These are phyloP conservation scores for Leptographium wingfieldii DNA, from an alignment of 2,329 filamentous ascomycete species.

Conservation along the genomic window DNA sequence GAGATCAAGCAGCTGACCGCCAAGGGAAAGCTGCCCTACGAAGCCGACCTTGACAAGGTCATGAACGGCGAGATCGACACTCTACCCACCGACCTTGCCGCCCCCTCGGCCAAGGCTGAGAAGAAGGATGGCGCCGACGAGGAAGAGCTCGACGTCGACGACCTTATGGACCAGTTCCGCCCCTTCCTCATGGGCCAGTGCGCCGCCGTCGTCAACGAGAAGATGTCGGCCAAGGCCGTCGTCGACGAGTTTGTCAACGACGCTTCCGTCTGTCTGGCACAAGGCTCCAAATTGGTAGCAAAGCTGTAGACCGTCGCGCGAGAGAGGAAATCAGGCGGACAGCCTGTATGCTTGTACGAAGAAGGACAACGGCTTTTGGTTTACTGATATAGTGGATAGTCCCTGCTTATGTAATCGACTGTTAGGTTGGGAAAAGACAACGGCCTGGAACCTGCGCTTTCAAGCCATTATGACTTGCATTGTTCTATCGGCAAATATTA, in stretches of 20 bases:
- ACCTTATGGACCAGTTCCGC: constrained; percentile 80
- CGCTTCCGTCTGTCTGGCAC: constrained; percentile 58
- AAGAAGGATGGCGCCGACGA: constrained; percentile 53
- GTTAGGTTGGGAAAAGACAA: neutral
- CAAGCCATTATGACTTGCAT: neutral
- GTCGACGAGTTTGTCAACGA: constrained; percentile 88
- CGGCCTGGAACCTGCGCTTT: too few species aligned
- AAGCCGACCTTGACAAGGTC: constrained; percentile 83
- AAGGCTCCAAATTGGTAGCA: constrained; percentile 51
- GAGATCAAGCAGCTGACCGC: constrained; percentile 89
- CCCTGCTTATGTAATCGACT: neutral
- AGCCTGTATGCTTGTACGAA: neutral
- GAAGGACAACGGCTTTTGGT: neutral
- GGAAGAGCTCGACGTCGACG: constrained; percentile 57
- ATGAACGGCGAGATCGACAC: constrained; percentile 50
- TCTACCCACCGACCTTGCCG: constrained; percentile 36
- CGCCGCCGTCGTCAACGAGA: constrained; percentile 84
- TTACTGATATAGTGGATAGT: neutral
- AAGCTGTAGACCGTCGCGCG: constrained; percentile 45
- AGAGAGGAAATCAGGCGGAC: neutral
- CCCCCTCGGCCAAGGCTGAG: constrained; percentile 24
- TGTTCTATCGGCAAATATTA: neutral
- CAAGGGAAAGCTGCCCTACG: constrained; percentile 86
- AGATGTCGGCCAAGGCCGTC: constrained; percentile 80
- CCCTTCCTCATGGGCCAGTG: constrained; percentile 96